Percentiles rank a stretch among this genome's conserved stretches.
These are phyloP conservation scores for Sphagnum contortum DNA, from an alignment of 225 moss, liverwort and hornwort genomes.

Conservation along the genomic window DNA sequence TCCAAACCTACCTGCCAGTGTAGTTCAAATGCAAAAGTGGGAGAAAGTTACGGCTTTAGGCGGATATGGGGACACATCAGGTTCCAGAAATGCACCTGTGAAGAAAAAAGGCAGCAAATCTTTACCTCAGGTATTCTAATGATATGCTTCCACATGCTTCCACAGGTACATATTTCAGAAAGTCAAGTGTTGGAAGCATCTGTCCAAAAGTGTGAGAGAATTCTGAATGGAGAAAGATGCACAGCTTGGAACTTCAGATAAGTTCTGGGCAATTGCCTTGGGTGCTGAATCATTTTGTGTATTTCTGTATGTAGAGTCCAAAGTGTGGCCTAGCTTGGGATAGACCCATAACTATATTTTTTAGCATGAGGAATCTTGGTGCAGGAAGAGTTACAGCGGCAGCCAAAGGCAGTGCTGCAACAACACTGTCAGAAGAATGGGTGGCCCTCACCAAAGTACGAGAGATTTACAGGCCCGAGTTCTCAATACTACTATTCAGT, in stretches of 20 bases:
- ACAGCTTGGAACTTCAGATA: too few species aligned
- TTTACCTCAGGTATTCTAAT: conserved; percentile 46
- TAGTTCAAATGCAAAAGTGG: conserved; percentile 63
- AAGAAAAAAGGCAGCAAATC: conserved; percentile 61
- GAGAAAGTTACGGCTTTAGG: conserved; percentile 69
- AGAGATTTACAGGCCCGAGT: conserved; percentile 61
- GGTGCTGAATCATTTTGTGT: too few species aligned
- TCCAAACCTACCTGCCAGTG: conserved; percentile 63
- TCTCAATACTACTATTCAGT: conserved; percentile 79
- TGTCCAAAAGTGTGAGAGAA: too few species aligned
- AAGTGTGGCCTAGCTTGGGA: too few species aligned
- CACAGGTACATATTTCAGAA: not conserved
- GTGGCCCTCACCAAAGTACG: conserved; percentile 93
- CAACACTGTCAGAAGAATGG: conserved; percentile 98
- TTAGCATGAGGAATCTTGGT: too few species aligned
- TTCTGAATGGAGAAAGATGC: too few species aligned
- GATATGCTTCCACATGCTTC: not conserved
- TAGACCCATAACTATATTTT: too few species aligned
- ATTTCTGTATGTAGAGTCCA: too few species aligned
- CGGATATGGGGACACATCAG: conserved; percentile 42
- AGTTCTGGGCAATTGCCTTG: too few species aligned
- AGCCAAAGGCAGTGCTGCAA: conserved; percentile 95
- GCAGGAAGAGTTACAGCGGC: conserved; percentile 71
- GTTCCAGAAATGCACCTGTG: conserved; percentile 39
- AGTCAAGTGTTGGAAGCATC: too few species aligned